Evolutionary conservation across 2,329 filamentous ascomycete genomes (phyloP).

Genomic region (Aureobasidium musti): DNA sequence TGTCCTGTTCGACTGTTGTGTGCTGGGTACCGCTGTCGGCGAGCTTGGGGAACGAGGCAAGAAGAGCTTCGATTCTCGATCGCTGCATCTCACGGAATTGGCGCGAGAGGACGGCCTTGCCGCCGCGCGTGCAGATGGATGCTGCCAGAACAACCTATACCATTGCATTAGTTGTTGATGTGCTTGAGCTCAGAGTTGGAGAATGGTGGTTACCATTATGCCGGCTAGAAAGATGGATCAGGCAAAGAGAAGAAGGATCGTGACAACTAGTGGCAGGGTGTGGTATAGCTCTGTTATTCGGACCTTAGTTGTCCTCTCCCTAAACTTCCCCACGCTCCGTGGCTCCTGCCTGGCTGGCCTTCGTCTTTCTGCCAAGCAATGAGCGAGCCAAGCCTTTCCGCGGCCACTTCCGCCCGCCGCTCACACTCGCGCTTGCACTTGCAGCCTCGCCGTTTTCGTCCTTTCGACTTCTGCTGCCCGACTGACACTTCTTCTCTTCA

Average conservation of each 20-base stretch:
- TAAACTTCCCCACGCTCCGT: conserved; percentile 24
- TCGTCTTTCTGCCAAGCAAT: conserved; percentile 1
- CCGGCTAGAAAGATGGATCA: no score
- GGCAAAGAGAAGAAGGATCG: neutral
- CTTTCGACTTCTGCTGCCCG: neutral
- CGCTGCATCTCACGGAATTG: conserved; percentile 98
- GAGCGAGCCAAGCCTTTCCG: conserved; percentile 1
- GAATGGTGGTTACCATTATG: neutral
- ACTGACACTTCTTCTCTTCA: neutral
- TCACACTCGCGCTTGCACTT: neutral
- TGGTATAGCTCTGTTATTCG: conserved; percentile 13
- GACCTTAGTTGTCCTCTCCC: conserved; percentile 26
- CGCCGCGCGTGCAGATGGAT: conserved; percentile 97
- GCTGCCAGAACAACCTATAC: conserved; percentile 92
- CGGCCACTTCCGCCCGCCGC: neutral
- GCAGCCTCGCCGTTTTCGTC: conserved; percentile 3
- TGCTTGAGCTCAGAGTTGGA: neutral
- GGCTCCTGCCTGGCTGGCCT: conserved; percentile 3
- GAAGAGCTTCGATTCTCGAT: conserved; percentile 92
- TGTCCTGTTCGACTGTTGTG: conserved; percentile 98
- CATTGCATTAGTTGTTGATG: neutral
- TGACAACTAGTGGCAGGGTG: neutral
- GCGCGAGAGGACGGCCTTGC: conserved; percentile 96
- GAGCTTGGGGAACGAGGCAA: conserved; percentile 96
- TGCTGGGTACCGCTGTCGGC: conserved; percentile 95